Base-by-base conservation (phyloP, 495 filamentous ascomycete species). In the Bacidia gigantensis region DNA sequence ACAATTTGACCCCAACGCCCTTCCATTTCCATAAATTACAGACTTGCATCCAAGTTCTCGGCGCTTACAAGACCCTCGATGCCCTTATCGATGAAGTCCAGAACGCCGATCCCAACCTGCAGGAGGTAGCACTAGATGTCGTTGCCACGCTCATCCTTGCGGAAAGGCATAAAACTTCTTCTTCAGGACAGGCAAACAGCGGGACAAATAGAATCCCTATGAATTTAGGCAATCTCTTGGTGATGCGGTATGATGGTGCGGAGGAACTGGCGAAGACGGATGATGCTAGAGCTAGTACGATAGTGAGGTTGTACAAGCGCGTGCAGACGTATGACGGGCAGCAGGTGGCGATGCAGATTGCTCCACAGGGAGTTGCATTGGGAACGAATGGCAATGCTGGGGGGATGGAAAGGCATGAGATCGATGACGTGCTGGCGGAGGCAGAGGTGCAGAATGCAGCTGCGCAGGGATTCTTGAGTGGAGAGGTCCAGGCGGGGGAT, bases 21-120 rank as follows among this genome's bases (percentile, higher is more conserved):
- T 96, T 94, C 65, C 87, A 84, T 0, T 86, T 90, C 62, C 80
- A 84, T 12, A 85, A 87, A 51, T 65, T 92, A 5, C 67, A 85
- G 12, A 69, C 75, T 0, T 80, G 78, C 0, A 65, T 82, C 50
- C 75, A 77, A n/a, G 74, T 92, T 26, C 74, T 87, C 1, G 88
- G 89, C 47, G 75, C 87, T 0, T 70, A 66, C 21, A 72, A 73
- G 14, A 17, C 20, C 20, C 41, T 44, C 20, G 47, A 41, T 25
- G 26, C 50, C 14, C 26, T 52, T 18, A 39, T 51, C 35, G 49
- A 58, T 26, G 50, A 57, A 42, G 52, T 35, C 11, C 39, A 53
- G n/a, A 41, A 59, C n/a, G 49, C 63, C 1, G 75, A 76, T 21
- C n/a, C n/a, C n/a, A n/a, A 14, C 7, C 79, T 74, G 56, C 77